Percentiles rank a stretch among this genome's conserved stretches.
These are phyloP conservation scores for Phytopythium mirpurense DNA, from an alignment of 352 stramenopile species.

Conservation along the genomic window DNA sequence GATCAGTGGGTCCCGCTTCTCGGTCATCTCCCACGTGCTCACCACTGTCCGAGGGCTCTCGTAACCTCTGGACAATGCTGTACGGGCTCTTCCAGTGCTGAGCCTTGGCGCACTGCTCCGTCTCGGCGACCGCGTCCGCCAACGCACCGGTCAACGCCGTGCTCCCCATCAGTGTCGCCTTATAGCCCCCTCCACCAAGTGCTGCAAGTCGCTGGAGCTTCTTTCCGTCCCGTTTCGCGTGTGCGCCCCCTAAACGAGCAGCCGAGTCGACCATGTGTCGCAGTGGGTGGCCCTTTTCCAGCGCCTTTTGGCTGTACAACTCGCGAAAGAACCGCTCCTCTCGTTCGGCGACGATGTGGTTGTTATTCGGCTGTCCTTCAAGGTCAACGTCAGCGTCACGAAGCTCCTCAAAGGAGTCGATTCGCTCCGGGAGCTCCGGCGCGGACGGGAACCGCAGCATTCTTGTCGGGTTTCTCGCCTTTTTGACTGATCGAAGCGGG, in stretches of 20 bases:
- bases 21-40: not conserved
- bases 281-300: constrained; percentile 46
- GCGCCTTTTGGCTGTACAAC: constrained; percentile 51
- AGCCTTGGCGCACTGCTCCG: constrained; percentile 16
- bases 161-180: constrained; percentile 18
- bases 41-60: not conserved
- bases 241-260: constrained; percentile 30
- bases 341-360: constrained; percentile 18
- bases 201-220: constrained; percentile 39
- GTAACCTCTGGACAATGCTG: constrained; percentile 41
- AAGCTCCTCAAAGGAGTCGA: constrained; percentile 46
- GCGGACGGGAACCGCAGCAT: constrained; percentile 28
- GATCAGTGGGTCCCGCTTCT: not conserved
- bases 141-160: constrained; percentile 37
- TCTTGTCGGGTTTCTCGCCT: constrained; percentile 19
- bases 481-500: constrained; percentile 1
- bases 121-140: constrained; percentile 33
- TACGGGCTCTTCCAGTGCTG: constrained; percentile 45
- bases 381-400: constrained; percentile 18
- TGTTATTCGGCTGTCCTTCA: not conserved
- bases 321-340: constrained; percentile 74
- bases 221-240: constrained; percentile 9
- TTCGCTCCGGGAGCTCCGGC: constrained; percentile 50
- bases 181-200: constrained; percentile 22
- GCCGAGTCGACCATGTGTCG: constrained; percentile 70